Evolutionary conservation across 140 eudicot genomes (phyloP).

Genomic region (Erigeron philadelphicus): DNA sequence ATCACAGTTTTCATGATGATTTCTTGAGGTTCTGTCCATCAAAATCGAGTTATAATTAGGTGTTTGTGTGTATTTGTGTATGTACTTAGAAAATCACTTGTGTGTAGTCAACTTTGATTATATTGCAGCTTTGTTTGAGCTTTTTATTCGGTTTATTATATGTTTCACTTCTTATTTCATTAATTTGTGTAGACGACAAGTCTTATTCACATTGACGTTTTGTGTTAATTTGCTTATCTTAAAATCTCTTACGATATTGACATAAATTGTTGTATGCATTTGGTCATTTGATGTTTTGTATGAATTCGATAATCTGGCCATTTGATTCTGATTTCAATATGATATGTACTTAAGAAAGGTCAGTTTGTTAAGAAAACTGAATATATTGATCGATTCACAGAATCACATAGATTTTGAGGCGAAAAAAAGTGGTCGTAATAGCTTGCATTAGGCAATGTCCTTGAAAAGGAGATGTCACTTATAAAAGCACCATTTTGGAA

Average conservation of each 20-base stretch:
- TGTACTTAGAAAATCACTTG: too few relatives aligned
- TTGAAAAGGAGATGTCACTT: neutral
- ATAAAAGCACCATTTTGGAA: neutral
- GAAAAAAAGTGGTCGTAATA: neutral
- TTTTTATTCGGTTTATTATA: neutral
- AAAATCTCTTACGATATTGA: neutral
- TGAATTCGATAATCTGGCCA: neutral
- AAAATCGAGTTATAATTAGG: too few relatives aligned
- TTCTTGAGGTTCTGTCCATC: too few relatives aligned
- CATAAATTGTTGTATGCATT: too few relatives aligned
- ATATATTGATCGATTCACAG: neutral
- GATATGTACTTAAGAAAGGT: neutral
- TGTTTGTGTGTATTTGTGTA: too few relatives aligned
- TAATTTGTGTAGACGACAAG: neutral
- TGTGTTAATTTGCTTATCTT: conserved; percentile 7
- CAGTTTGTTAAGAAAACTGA: neutral
- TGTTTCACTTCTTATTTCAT: conserved; percentile 3
- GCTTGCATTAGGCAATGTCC: conserved; percentile 6
- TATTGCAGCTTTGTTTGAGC: neutral
- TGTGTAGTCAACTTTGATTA: neutral
- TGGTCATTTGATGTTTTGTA: too few relatives aligned
- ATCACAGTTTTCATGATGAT: too few relatives aligned
- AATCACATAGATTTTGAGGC: neutral
- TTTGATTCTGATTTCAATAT: neutral
- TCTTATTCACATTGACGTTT: conserved; percentile 4